Percentiles rank a stretch among this genome's conserved stretches.
Evolutionary conservation across 306 rosid species (phyloP).

Genomic region (Cucumis cinereus): DNA sequence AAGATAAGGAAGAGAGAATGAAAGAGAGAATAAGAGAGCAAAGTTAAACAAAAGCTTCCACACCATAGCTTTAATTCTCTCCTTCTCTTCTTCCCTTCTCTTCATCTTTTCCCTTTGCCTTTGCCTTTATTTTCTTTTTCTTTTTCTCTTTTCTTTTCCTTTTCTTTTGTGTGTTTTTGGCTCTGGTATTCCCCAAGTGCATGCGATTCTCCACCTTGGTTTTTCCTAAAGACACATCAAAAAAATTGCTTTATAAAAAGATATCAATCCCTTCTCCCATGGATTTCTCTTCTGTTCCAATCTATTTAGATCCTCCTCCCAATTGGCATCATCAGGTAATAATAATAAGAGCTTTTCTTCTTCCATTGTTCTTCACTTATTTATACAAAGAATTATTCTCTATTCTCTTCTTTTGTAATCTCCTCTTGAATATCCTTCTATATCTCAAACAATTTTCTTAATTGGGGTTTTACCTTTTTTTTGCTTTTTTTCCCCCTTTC

Average conservation of each 20-base stretch:
- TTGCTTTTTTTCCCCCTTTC: background rate
- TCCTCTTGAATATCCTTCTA: slow-evolving; percentile 13
- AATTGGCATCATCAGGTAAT: slow-evolving; percentile 96
- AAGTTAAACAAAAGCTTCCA: slow-evolving; percentile 66
- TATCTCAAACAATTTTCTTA: background rate
- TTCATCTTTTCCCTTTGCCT: slow-evolving; percentile 21
- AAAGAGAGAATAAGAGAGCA: slow-evolving; percentile 57
- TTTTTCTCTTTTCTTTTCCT: slow-evolving; percentile 30
- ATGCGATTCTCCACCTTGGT: slow-evolving; percentile 90
- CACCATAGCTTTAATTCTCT: slow-evolving; percentile 8
- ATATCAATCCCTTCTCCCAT: slow-evolving; percentile 36
- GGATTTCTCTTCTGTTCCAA: slow-evolving; percentile 96
- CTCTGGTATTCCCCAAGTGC: slow-evolving; percentile 86
- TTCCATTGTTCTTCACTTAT: background rate
- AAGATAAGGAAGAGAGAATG: slow-evolving; percentile 53
- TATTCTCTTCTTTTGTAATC: slow-evolving; percentile 8
- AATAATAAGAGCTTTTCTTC: slow-evolving; percentile 13
- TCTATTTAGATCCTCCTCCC: slow-evolving; percentile 97
- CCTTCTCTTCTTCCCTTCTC: slow-evolving; percentile 27
- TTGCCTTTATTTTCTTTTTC: slow-evolving; percentile 22
- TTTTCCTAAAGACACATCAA: slow-evolving; percentile 72
- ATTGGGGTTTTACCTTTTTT: background rate
- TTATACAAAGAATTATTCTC: background rate
- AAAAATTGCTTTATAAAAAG: slow-evolving; percentile 53
- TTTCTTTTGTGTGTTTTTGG: slow-evolving; percentile 33